phyloP scores from a whole-genome alignment of 352 stramenopile genomes.

The Globisporangium ultimum region DNA sequence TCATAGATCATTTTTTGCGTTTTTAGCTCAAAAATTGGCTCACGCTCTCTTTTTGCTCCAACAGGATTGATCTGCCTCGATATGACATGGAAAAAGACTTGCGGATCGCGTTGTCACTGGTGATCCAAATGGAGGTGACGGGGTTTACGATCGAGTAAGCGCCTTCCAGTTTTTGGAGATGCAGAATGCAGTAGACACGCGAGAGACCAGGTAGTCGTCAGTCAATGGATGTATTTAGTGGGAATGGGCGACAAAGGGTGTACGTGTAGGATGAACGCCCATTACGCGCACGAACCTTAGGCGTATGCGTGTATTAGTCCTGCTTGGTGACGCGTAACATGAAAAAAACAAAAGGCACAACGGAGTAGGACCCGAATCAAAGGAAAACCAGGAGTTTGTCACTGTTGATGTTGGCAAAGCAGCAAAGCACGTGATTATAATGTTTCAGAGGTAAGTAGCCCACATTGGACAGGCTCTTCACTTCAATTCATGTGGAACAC shows the following conservation, averaged over 20 bases:
- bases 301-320: too few species aligned
- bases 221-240: slow-evolving; percentile 10
- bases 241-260: background rate
- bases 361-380: too few species aligned
- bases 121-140: slow-evolving; percentile 87
- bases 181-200: background rate
- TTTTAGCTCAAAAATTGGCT: background rate
- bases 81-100: slow-evolving; percentile 78
- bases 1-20: slow-evolving; percentile 11
- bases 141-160: slow-evolving; percentile 81
- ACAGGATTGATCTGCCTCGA: slow-evolving; percentile 71
- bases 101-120: slow-evolving; percentile 71
- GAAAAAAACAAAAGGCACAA: too few species aligned
- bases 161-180: background rate
- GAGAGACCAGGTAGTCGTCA: background rate
- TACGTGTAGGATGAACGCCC: background rate
- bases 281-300: too few species aligned
- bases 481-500: background rate
- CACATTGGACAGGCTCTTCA: background rate
- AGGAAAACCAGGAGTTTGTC: too few species aligned
- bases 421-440: too few species aligned
- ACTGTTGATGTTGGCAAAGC: too few species aligned
- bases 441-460: background rate
- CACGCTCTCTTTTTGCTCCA: slow-evolving; percentile 8
- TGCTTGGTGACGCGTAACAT: too few species aligned